Base-by-base conservation (phyloP, 169 alveolate species). In the Theileria annulata region DNA sequence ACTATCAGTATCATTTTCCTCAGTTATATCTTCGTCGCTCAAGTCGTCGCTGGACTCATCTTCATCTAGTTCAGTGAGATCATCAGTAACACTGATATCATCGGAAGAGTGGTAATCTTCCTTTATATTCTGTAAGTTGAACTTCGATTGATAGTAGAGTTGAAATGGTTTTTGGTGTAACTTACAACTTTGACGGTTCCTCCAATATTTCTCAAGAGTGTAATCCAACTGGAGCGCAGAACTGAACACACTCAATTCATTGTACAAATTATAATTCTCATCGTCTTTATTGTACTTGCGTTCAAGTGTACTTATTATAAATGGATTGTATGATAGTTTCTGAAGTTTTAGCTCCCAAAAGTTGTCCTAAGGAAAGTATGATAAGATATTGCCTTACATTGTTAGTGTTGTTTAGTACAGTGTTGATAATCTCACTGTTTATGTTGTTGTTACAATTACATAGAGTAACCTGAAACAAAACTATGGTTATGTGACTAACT, bases 201-300 rank as follows among this genome's bases (percentile, higher is more conserved):
- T 74, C 89, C 89, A 82, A 42, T 82, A 82, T 12, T 78, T 51
- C 28, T 51, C 72, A 47, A 54, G 73, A 5, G 89, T 75, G 72
- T 82, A 82, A 12, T 21, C 78, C 27, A 63, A 42, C 77, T 64
- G n/a, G 10, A 74, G 60, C 49, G 64, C 67, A 21, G 80, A 69
- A 25, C 85, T 60, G n/a, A 75, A 59, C 23, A 73, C 80, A 27
- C 86, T 79, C 23, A 82, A 58, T 70, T 82, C 86, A 25, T 82
- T 60, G 58, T 72, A 75, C 8, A 82, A 35, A n/a, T 35, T 25
- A 8, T 35, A 25, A 2, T 27, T 25, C 56, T 64, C 73, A 21
- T 35, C 49, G 21, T 37, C 37, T 49, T 48, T 23, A 58, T 27
- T 27, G 33, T 27, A 37, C 4, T 21, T 15, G 4, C 37, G 71